phyloP scores from a whole-genome alignment of 148 eudicot genomes.

The Silene uniflora region DNA sequence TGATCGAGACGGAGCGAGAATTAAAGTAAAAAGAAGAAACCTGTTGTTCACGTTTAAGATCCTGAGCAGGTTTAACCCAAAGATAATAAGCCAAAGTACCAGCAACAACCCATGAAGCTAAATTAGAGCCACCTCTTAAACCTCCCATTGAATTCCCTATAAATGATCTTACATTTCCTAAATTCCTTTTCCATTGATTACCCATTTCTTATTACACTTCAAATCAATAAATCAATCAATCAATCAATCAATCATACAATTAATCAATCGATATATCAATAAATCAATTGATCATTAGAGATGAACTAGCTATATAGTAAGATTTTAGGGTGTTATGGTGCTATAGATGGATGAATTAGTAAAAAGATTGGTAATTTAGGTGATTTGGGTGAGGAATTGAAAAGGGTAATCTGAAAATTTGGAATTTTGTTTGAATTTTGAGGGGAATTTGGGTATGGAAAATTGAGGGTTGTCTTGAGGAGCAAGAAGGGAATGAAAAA shows the following conservation, averaged over 20 bases:
- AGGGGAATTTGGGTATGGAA: background rate
- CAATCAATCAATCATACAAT: background rate
- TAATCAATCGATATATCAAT: background rate
- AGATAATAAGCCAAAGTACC: conserved; percentile 78
- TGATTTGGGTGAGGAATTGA: background rate
- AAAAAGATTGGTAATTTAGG: background rate
- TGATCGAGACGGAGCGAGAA: background rate
- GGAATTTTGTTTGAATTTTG: background rate
- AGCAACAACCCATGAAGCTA: conserved; percentile 82
- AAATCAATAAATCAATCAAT: background rate
- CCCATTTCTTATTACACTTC: conserved; percentile 23
- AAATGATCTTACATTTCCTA: conserved; percentile 53
- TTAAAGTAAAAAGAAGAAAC: conserved; percentile 15
- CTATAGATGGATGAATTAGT: too few relatives aligned
- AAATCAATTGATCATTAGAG: conserved; percentile 4
- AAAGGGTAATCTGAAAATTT: background rate
- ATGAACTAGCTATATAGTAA: too few relatives aligned
- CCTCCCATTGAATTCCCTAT: conserved; percentile 75
- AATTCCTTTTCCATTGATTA: conserved; percentile 39
- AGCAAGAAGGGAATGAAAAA: background rate
- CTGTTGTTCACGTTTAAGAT: conserved; percentile 55
- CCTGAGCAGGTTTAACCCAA: conserved; percentile 75
- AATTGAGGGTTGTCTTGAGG: background rate
- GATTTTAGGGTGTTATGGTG: too few relatives aligned
- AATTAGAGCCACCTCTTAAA: conserved; percentile 49